Conservation (phyloP, 2,329 filamentous ascomycete species). For the Cercospora sp. region DNA sequence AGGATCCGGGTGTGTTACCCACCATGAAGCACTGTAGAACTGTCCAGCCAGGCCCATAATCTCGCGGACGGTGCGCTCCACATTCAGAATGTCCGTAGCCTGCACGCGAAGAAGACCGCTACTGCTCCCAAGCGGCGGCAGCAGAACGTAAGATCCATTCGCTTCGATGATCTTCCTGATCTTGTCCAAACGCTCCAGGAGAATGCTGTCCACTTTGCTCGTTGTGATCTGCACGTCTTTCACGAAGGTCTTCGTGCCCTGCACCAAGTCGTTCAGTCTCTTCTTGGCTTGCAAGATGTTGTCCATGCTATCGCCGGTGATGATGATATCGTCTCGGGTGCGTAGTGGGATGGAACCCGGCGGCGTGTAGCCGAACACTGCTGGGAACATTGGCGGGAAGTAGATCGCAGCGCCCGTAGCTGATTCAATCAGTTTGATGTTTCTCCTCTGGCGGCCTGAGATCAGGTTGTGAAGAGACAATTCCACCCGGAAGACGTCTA, state of each 20-base stretch:
- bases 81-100: conserved; percentile 87
- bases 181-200: conserved; percentile 89
- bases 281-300: conserved; percentile 86
- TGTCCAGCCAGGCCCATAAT: conserved; percentile 95
- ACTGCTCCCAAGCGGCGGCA: conserved; percentile 83
- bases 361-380: conserved; percentile 86
- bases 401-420: conserved; percentile 96
- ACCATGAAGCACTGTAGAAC: conserved; percentile 97
- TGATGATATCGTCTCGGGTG: conserved; percentile 87
- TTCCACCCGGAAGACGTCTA: conserved; percentile 80
- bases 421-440: conserved; percentile 97
- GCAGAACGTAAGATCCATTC: conserved; percentile 92
- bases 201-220: conserved; percentile 90
- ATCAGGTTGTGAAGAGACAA: conserved; percentile 86
- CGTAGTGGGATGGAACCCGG: conserved; percentile 72
- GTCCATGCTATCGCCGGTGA: conserved; percentile 84
- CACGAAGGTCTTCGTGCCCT: conserved; percentile 71
- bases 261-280: conserved; percentile 82
- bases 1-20: conserved; percentile 76
- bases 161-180: conserved; percentile 97
- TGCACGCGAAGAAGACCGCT: conserved; percentile 85
- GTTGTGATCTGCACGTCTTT: conserved; percentile 90
- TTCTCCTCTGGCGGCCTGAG: conserved; percentile 90
- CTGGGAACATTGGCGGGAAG: conserved; percentile 91
- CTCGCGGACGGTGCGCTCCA: conserved; percentile 91